Evolutionary conservation across 176 grass and related monocot genomes (phyloP).

Genomic region (Oryza glaberrima): DNA sequence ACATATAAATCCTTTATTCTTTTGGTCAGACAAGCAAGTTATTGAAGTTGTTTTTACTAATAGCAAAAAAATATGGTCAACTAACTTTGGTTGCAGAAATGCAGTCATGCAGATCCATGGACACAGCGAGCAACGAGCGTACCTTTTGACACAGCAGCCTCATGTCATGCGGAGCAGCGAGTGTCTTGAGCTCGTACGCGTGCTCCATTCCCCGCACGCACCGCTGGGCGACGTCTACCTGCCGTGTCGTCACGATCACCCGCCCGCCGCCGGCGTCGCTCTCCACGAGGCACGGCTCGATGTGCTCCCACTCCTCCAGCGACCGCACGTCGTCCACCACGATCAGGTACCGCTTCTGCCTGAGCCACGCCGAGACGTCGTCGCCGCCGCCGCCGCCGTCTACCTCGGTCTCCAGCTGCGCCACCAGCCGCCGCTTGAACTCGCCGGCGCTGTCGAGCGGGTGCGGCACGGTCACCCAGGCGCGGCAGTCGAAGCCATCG

Average conservation of each 20-base stretch:
- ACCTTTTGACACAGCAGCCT: no score
- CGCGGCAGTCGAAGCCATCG: conserved; percentile 31
- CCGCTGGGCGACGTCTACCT: conserved; percentile 18
- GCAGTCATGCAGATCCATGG: no score
- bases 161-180: no score
- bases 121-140: no score
- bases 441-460: conserved; percentile 4
- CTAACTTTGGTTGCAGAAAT: no score
- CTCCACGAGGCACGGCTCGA: background rate
- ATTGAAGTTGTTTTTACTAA: no score
- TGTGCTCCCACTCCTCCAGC: conserved; percentile 12
- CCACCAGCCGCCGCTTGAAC: background rate
- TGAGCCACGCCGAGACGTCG: background rate
- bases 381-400: no score
- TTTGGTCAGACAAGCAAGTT: no score
- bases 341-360: background rate
- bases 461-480: conserved; percentile 52
- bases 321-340: conserved; percentile 31
- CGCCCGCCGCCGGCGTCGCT: background rate
- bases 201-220: background rate
- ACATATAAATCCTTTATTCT: no score
- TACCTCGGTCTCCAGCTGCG: background rate
- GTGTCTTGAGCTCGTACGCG: conserved; percentile 5
- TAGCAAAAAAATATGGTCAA: no score
- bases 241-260: conserved; percentile 43